Percentiles rank a stretch among this genome's conserved stretches.
Conservation (phyloP, 257 asterid genomes). For the Lycium ferocissimum region DNA sequence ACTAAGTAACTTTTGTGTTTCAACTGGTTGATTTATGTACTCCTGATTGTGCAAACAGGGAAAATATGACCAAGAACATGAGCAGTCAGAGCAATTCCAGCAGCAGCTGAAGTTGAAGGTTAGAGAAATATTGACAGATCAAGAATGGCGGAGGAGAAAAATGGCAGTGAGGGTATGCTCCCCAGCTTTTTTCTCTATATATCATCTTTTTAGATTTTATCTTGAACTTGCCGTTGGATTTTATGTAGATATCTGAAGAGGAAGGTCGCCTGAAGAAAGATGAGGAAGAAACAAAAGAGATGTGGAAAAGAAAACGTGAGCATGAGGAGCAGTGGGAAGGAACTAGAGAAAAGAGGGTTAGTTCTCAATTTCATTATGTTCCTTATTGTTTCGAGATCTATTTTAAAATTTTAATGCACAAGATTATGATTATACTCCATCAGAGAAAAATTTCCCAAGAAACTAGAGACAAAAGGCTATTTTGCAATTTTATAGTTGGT, state of each 20-base stretch:
- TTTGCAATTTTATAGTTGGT: too few species aligned
- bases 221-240: constrained; percentile 20
- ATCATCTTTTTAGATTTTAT: background rate
- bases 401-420: background rate
- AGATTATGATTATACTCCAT: background rate
- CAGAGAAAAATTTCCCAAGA: background rate
- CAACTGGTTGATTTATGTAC: background rate
- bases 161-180: constrained; percentile 93
- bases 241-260: constrained; percentile 84
- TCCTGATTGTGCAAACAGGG: constrained; percentile 61
- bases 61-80: constrained; percentile 86
- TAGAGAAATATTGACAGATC: constrained; percentile 93
- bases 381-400: background rate
- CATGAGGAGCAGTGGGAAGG: constrained; percentile 99
- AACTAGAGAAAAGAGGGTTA: constrained; percentile 90
- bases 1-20: background rate
- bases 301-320: constrained; percentile 97
- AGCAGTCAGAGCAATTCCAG: constrained; percentile 82
- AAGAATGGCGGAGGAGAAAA: constrained; percentile 99
- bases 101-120: constrained; percentile 89
- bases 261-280: constrained; percentile 98
- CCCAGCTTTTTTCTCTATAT: constrained; percentile 10
- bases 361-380: constrained; percentile 33
- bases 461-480: too few species aligned
- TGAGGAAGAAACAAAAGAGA: constrained; percentile 93